Base-by-base conservation (phyloP, 1,139 yeast genomes). In the Protomyces pachydermus region DNA sequence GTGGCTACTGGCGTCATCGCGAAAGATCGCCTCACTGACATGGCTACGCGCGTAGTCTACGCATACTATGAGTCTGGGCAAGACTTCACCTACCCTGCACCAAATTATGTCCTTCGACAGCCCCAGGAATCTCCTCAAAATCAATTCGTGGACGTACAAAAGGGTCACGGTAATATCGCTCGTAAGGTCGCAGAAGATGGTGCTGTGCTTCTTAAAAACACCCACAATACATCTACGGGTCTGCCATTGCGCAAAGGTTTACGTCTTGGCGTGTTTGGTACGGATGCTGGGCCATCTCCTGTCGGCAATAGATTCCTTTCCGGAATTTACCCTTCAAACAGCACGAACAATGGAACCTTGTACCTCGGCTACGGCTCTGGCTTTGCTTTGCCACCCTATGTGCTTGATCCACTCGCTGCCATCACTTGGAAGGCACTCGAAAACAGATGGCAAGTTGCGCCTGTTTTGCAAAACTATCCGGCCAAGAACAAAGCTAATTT, bases 21-120 rank as follows among this genome's bases (percentile, higher is more conserved):
- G 0, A 82, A 81, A 67, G 76, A 78, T 65, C 75, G 88, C 67
- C 75, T 84, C 42, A 81, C 83, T 71, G 88, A 84, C 70, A 84
- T 84, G 88, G 87, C 78, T 0, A 79, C 80, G 6, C 74, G 88
- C 67, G 81, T 84, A 38, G 72, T 84, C 68, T 86, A 85, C 0
- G 82, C 87, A 0, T 84, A 83, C 70, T 83, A 80, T 72, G 68
- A 69, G 42, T 73, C 72, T 28, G 72, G 73, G 1, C 71, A 66
- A 58, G 61, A 57, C 20, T 12, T 10, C 28, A 50, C 1, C 42
- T 37, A 14, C 42, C 42, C 42, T 12, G 16, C 1, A n/a, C 16
- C 16, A 12, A n/a, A 12, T 9, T 37, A 3, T 37, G 16, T 37
- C 42, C 14, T 37, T 37, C 16, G 16, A 12, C 42, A 37, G 42